These are phyloP conservation scores for Salvia rosmarinus DNA, from an alignment of 257 asterid species.

Conservation along the genomic window DNA sequence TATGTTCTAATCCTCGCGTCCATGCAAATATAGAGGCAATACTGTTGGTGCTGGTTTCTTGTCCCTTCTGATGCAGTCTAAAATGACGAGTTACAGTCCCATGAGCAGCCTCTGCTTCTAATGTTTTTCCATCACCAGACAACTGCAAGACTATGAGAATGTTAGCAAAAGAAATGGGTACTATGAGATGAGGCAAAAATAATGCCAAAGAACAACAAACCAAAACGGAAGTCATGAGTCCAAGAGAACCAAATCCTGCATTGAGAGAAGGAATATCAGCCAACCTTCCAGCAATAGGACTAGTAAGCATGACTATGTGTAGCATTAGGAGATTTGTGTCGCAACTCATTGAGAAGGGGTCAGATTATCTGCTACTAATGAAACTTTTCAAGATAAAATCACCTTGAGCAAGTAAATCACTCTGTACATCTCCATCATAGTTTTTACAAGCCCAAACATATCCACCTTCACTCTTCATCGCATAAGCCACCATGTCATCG, in stretches of 20 bases:
- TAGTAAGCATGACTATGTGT: slow-evolving; percentile 9
- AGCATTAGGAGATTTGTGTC: background rate
- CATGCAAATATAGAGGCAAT: slow-evolving; percentile 96
- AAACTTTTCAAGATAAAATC: slow-evolving; percentile 28
- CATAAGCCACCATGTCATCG: slow-evolving; percentile 99
- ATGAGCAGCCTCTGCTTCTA: slow-evolving; percentile 98
- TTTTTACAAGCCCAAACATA: slow-evolving; percentile 98
- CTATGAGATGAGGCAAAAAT: background rate
- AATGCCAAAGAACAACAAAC: slow-evolving; percentile 43
- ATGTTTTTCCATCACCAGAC: slow-evolving; percentile 90
- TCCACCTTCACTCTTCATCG: slow-evolving; percentile 89
- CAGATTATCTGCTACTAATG: slow-evolving; percentile 5
- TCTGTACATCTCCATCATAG: slow-evolving; percentile 95
- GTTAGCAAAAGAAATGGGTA: slow-evolving; percentile 10
- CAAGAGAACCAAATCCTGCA: slow-evolving; percentile 94
- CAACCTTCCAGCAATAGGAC: slow-evolving; percentile 7
- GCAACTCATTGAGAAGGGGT: background rate
- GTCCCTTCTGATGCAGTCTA: slow-evolving; percentile 86
- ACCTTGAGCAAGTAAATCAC: slow-evolving; percentile 99
- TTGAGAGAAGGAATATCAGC: slow-evolving; percentile 15
- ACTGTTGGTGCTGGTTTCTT: slow-evolving; percentile 94
- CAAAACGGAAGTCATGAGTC: slow-evolving; percentile 92
- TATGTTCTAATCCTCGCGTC: slow-evolving; percentile 84
- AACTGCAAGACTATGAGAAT: slow-evolving; percentile 50
- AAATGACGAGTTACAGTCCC: slow-evolving; percentile 95